phyloP scores from a whole-genome alignment of 306 rosid genomes.

The Vachellia pachyceras region DNA sequence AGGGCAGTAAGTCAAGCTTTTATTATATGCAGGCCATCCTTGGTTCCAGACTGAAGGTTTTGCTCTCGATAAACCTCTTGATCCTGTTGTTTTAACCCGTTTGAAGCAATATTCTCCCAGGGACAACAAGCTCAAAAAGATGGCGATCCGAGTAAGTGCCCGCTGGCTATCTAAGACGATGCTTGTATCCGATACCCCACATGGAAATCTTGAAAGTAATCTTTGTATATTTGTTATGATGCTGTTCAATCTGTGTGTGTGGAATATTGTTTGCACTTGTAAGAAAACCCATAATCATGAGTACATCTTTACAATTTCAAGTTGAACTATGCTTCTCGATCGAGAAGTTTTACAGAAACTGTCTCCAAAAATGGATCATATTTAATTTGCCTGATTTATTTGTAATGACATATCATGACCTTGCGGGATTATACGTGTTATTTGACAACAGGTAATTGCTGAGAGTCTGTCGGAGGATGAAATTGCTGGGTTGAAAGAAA shows the following conservation, averaged over 20 bases:
- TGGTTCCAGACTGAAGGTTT: slow-evolving; percentile 84
- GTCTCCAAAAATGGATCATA: slow-evolving; percentile 10
- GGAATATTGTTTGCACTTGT: slow-evolving; percentile 5
- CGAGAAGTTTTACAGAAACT: background rate
- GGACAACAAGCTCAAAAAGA: slow-evolving; percentile 86
- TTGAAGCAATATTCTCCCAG: slow-evolving; percentile 96
- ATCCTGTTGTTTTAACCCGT: slow-evolving; percentile 87
- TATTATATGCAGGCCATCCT: slow-evolving; percentile 79
- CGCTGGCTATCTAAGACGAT: slow-evolving; percentile 31
- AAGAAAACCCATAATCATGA: slow-evolving; percentile 3
- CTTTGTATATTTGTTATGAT: background rate
- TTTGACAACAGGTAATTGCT: slow-evolving; percentile 81
- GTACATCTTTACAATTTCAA: slow-evolving; percentile 11
- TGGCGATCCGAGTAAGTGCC: slow-evolving; percentile 86
- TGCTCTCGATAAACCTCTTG: slow-evolving; percentile 94
- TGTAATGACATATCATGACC: slow-evolving; percentile 40
- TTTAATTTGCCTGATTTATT: slow-evolving; percentile 5
- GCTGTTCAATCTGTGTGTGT: background rate
- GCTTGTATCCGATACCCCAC: slow-evolving; percentile 11
- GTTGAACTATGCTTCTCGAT: slow-evolving; percentile 24
- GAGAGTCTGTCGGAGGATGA: slow-evolving; percentile 93
- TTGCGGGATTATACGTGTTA: slow-evolving; percentile 16
- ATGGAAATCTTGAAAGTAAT: slow-evolving; percentile 7
- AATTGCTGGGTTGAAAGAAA: slow-evolving; percentile 90
- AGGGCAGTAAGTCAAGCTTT: slow-evolving; percentile 32